These are phyloP conservation scores for Polychaeton citri DNA, from an alignment of 2,329 filamentous ascomycete genomes.

Conservation along the genomic window DNA sequence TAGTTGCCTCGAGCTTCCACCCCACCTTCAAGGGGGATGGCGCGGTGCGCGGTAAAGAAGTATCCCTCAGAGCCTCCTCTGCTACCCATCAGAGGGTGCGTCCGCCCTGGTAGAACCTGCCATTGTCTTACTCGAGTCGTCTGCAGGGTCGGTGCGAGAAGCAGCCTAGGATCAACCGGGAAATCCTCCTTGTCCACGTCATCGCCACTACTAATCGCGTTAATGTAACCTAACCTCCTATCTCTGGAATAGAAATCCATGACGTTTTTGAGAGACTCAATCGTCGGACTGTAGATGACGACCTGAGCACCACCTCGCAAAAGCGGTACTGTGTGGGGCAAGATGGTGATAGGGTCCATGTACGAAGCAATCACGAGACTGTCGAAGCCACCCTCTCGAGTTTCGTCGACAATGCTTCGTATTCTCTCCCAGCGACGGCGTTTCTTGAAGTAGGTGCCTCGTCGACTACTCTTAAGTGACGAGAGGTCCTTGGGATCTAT, in stretches of 20 bases:
- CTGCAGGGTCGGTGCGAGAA: slow-evolving; percentile 70
- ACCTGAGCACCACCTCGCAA: slow-evolving; percentile 72
- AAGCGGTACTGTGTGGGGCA: slow-evolving; percentile 64
- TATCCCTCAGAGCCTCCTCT: slow-evolving; percentile 82
- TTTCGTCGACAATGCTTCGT: slow-evolving; percentile 58
- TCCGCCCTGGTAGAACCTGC: slow-evolving; percentile 85
- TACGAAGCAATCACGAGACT: slow-evolving; percentile 69
- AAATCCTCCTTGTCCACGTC: slow-evolving; percentile 50
- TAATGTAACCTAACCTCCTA: slow-evolving; percentile 62
- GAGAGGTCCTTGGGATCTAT: slow-evolving; percentile 49
- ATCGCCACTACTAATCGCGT: slow-evolving; percentile 19
- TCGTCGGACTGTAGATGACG: slow-evolving; percentile 68
- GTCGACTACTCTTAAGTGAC: slow-evolving; percentile 65
- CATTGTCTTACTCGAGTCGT: slow-evolving; percentile 65
- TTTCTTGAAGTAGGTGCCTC: slow-evolving; percentile 81
- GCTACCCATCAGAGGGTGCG: slow-evolving; percentile 87
- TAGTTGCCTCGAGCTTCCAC: slow-evolving; percentile 73
- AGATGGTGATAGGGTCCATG: slow-evolving; percentile 67
- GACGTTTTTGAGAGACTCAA: slow-evolving; percentile 65
- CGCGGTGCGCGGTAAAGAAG: slow-evolving; percentile 70
- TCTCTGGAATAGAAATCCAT: slow-evolving; percentile 76
- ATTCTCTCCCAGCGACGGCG: slow-evolving; percentile 66
- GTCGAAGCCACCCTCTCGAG: slow-evolving; percentile 63
- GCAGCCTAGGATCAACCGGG: slow-evolving; percentile 70
- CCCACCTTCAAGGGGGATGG: slow-evolving; percentile 64